Evolutionary conservation across 1,284 basidiomycete genomes (phyloP), one percentile per base, ranked within the genome.

Genomic region (Mycosarcoma mackinlayi): DNA sequence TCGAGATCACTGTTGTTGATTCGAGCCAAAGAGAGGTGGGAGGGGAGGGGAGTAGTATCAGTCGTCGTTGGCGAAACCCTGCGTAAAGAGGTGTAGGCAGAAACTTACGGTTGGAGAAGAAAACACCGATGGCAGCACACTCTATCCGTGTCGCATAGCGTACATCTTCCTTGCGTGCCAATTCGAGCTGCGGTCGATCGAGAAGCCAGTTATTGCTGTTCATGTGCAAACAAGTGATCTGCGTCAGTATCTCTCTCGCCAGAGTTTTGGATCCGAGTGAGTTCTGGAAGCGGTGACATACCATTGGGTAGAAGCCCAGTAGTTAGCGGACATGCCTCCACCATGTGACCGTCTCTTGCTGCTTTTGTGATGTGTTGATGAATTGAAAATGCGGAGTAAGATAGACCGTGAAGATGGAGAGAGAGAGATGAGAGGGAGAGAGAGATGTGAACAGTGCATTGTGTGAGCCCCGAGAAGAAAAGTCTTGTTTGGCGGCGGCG

Each of bases 1-100:
- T 92, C 24, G 90, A 89, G 41, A 97, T 92, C 13, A 91, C 75
- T 74, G 69, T 4, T 4, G 30, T 2, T 21, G n/a, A n/a, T n/a
- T n/a, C n/a, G n/a, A n/a, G n/a, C n/a, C 5, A 14, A 27, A n/a
- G 7, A 24, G 13, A 30, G 37, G 19, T 7, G 27, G 6, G 31
- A 46, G 27, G 33, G 13, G 14, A 1, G 14, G 37, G n/a, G n/a
- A n/a, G n/a, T n/a, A n/a, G n/a, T n/a, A n/a, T n/a, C n/a, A n/a
- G n/a, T n/a, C n/a, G n/a, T n/a, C n/a, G n/a, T n/a, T n/a, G n/a
- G n/a, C n/a, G n/a, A n/a, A n/a, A n/a, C n/a, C n/a, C n/a, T n/a
- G n/a, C n/a, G n/a, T n/a, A n/a, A n/a, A n/a, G n/a, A n/a, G n/a
- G n/a, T n/a, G n/a, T n/a, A n/a, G 13, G 6, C 4, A 6, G 44